Evolutionary conservation across 306 rosid species (phyloP).

Genomic region (Prunus kanzakura): DNA sequence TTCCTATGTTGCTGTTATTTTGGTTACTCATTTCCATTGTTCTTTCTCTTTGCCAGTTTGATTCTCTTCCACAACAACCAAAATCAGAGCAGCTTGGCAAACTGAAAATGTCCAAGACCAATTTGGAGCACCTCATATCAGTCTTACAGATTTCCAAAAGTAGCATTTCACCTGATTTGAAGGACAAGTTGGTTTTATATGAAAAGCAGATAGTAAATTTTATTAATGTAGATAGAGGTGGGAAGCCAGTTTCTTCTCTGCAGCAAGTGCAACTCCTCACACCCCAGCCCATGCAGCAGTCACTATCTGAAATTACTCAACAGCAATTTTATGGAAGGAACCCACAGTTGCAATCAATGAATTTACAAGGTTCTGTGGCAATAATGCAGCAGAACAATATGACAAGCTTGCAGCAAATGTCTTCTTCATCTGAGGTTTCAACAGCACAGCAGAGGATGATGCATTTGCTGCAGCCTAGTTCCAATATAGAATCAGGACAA

Average conservation of each 20-base stretch:
- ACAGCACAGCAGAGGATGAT: conserved; percentile 54
- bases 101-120: conserved; percentile 45
- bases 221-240: conserved; percentile 44
- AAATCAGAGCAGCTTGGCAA: conserved; percentile 46
- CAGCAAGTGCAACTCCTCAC: conserved; percentile 71
- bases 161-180: conserved; percentile 24
- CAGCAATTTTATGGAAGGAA: conserved; percentile 71
- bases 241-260: conserved; percentile 44
- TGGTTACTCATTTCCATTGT: conserved; percentile 2
- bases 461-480: conserved; percentile 6
- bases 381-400: conserved; percentile 55
- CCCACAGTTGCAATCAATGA: conserved; percentile 67
- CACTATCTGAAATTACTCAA: conserved; percentile 61
- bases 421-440: conserved; percentile 39
- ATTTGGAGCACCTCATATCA: conserved; percentile 39
- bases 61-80: conserved; percentile 53
- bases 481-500: conserved; percentile 56
- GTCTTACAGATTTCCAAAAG: conserved; percentile 46
- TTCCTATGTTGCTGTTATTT: neutral
- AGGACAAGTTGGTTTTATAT: conserved; percentile 38
- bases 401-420: conserved; percentile 60
- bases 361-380: conserved; percentile 49
- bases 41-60: conserved; percentile 41
- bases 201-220: conserved; percentile 56
- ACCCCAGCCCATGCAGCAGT: conserved; percentile 57